Evolutionary conservation across 2,329 filamentous ascomycete species (phyloP).

Genomic region (Mariannaea elegans): DNA sequence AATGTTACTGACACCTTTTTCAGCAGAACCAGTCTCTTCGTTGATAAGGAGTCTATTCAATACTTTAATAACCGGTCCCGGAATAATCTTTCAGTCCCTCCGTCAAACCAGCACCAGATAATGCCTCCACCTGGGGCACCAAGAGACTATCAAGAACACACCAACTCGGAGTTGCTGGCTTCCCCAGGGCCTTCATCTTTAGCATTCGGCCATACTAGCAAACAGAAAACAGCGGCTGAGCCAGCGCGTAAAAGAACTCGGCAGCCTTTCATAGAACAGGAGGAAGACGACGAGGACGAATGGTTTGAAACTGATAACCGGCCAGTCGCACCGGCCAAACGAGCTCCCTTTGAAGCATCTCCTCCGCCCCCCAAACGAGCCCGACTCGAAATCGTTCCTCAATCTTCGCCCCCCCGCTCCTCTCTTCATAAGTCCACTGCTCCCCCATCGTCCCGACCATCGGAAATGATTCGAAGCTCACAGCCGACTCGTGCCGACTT

Average conservation of each 20-base stretch:
- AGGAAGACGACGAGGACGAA: constrained; percentile 33
- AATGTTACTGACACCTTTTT: constrained; percentile 4
- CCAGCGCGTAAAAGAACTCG: constrained; percentile 6
- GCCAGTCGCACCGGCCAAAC: constrained; percentile 36
- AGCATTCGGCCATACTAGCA: constrained; percentile 1
- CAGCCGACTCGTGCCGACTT: constrained; percentile 23
- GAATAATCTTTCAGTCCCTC: constrained; percentile 13
- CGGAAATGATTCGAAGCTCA: constrained; percentile 7
- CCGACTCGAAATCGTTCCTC: background rate
- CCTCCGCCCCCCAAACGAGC: constrained; percentile 27
- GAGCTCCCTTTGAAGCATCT: constrained; percentile 20
- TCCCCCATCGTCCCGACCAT: constrained; percentile 3
- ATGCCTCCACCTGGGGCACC: constrained; percentile 26
- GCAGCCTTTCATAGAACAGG: constrained; percentile 11
- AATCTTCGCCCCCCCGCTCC: constrained; percentile 7
- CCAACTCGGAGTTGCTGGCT: constrained; percentile 30
- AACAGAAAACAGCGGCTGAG: background rate
- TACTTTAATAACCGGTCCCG: constrained; percentile 26
- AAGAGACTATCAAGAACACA: constrained; percentile 33
- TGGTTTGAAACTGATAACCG: constrained; percentile 43
- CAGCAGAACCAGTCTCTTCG: constrained; percentile 35
- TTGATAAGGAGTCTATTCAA: constrained; percentile 26
- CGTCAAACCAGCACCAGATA: constrained; percentile 35
- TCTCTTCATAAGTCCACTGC: constrained; percentile 10
- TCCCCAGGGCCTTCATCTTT: constrained; percentile 24